Percentiles rank a stretch among this genome's conserved stretches.
Conservation (phyloP, 495 filamentous ascomycete genomes). For the Talaromyces ruber region DNA sequence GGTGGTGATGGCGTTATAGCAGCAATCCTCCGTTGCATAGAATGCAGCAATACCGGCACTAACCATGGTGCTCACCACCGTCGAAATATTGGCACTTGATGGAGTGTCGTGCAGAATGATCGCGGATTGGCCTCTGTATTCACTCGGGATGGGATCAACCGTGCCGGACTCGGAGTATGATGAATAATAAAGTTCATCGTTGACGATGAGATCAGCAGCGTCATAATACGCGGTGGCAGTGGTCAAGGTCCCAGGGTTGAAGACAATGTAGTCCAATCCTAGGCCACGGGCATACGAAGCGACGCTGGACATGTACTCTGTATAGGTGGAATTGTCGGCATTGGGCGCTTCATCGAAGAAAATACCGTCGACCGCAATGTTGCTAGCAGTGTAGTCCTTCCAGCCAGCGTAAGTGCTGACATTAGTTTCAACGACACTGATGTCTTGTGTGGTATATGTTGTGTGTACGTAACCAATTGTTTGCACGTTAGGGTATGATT, state of each 20-base stretch:
- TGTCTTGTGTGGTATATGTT: slow-evolving; percentile 16
- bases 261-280: slow-evolving; percentile 2
- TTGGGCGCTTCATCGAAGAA: slow-evolving; percentile 40
- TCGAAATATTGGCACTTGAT: not conserved
- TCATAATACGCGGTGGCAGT: slow-evolving; percentile 2
- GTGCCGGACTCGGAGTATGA: not conserved
- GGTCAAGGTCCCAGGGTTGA: slow-evolving; percentile 3
- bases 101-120: slow-evolving; percentile 1
- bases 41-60: not conserved
- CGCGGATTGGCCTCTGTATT: not conserved
- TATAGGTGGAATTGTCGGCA: slow-evolving; percentile 15
- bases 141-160: not conserved
- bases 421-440: slow-evolving; percentile 22
- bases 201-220: slow-evolving; percentile 3
- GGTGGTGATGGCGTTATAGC: not conserved
- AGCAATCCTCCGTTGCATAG: slow-evolving; percentile 5
- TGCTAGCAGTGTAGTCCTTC: slow-evolving; percentile 17
- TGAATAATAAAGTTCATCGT: not conserved
- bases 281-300: not conserved
- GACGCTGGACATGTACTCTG: slow-evolving; percentile 21
- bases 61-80: not conserved
- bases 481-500: slow-evolving; percentile 30
- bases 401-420: slow-evolving; percentile 34
- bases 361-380: slow-evolving; percentile 32
- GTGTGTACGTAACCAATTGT: slow-evolving; percentile 44